Base-by-base conservation (phyloP, 768 basidiomycete species). In the Phlebiopsis gigantea region DNA sequence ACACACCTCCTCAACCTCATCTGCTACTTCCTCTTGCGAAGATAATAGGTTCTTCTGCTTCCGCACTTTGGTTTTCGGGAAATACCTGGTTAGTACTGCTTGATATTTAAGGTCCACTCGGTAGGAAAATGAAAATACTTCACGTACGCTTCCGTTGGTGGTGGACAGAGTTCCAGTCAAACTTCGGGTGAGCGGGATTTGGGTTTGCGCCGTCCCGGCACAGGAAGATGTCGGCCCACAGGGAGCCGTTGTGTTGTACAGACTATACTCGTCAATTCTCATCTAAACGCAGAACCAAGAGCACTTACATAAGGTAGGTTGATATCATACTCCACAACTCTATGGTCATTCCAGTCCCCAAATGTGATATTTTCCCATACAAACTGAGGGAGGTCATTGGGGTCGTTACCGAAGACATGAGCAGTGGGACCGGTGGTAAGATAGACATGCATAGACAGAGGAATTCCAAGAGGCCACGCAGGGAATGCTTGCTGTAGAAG, bases 181-280 rank as follows among this genome's bases (percentile, higher is more conserved):
- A 93, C 0, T 69, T 60, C 24, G 75, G 62, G 53, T 77, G 75
- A 10, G 76, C 71, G 8, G 88, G 88, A 62, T 93, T 77, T 0
- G 87, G 87, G 61, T 77, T 82, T 9, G 80, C 78, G 0, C 82
- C 82, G 44, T 87, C 78, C 60, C 79, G 84, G 0, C 83, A 78
- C 7, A 96, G 70, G 68, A 88, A 89, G 5, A 93, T 76, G 63
- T 95, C 90, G 15, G 87, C 87, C 87, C 88, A 96, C 47, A 94
- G 70, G 1, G 88, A 82, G 10, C 81, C 88, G 66, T 96, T 96
- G 56, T 76, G 77, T 65, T 88, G 77, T 10, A 93, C 93, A 48
- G 75, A 77, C 91, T 93, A 62, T 30, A 29, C 14, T 30, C 3
- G 30, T 8, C 17, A 39, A 30, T 30, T 21, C 21, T 21, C 50